Base-by-base conservation (phyloP, 2,329 filamentous ascomycete genomes). In the Pseudogymnoascus sp. region DNA sequence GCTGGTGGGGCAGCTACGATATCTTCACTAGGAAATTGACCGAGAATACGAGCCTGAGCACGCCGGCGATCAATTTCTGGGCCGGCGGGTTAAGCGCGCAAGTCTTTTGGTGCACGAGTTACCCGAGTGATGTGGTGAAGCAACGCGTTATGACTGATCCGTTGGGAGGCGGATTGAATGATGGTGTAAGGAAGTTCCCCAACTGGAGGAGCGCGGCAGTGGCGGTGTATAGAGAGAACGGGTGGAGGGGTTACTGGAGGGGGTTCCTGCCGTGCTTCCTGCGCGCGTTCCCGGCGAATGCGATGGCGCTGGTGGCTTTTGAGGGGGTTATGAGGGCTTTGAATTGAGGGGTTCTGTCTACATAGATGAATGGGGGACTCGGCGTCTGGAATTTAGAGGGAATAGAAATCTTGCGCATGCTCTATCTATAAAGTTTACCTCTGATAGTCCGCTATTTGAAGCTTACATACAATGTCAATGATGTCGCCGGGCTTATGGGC, bases 1-100 rank as follows among this genome's bases (percentile, higher is more conserved):
- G 89, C 79, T 97, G 93, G 93, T 99, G 95, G 95, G 87, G 88
- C n/a, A 89, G 87, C 65, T 99, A 99, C 78, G 93, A 97, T 71
- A 70, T 96, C 31, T 83, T 97, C 69, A 90, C 90, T 4, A 81
- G 85, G 21, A 77, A 82, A 64, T 79, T 97, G 72, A 79, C 84
- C 62, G 76, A 84, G 16, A 79, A 86, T 70, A 96, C 93, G 2
- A 76, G 70, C 11, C 78, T 97, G 62, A 89, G 89, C 62, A 85
- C 86, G 0, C 91, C 95, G 0, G 87, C 87, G 1, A 82, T 97
- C 72, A 97, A 97, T 74, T 99, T 99, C 79, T 97, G 93, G 93
- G 93, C 95, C 0, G 95, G 95, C 3, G 95, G 95, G 0, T 78
- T 97, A 61, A 93, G 89, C 59, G 95, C 95, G 0, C 95, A 99